Percentiles rank a stretch among this genome's conserved stretches.
phyloP scores from a whole-genome alignment of 371 early-diverging fungal species.

The Lichtheimia corymbifera region DNA sequence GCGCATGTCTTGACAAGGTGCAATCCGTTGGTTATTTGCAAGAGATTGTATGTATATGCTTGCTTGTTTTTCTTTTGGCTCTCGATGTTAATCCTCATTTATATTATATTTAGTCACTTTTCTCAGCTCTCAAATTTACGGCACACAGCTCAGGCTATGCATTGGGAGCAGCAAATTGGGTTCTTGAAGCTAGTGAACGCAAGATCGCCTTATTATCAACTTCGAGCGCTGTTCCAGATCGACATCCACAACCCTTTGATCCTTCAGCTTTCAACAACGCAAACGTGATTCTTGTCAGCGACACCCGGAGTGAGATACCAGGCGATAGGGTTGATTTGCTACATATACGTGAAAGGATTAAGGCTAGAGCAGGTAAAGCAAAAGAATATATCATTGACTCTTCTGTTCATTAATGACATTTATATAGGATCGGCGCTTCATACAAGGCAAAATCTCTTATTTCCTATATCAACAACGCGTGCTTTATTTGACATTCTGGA shows the following conservation, averaged over 20 bases:
- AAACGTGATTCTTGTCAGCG: constrained; percentile 56
- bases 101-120: constrained; percentile 23
- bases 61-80: background rate
- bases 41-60: background rate
- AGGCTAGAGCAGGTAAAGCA: constrained; percentile 34
- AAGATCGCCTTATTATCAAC: constrained; percentile 69
- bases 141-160: constrained; percentile 69
- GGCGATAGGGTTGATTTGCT: constrained; percentile 11
- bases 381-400: background rate
- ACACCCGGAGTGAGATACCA: constrained; percentile 25
- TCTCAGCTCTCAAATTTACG: constrained; percentile 44
- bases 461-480: constrained; percentile 71
- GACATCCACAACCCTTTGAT: constrained; percentile 77
- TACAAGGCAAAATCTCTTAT: constrained; percentile 67
- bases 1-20: constrained; percentile 2
- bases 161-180: constrained; percentile 78
- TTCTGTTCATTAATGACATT: constrained; percentile 1
- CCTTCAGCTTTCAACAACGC: constrained; percentile 54
- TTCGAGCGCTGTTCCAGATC: constrained; percentile 57
- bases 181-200: constrained; percentile 61
- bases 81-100: constrained; percentile 14
- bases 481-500: constrained; percentile 77
- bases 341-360: constrained; percentile 25
- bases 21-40: constrained; percentile 1
- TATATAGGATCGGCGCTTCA: constrained; percentile 54